A percentile compares a stretch with the other conserved stretches of the same genome.
These are phyloP conservation scores for Triangularia setosa DNA, from an alignment of 2,329 filamentous ascomycete species.

Conservation along the genomic window DNA sequence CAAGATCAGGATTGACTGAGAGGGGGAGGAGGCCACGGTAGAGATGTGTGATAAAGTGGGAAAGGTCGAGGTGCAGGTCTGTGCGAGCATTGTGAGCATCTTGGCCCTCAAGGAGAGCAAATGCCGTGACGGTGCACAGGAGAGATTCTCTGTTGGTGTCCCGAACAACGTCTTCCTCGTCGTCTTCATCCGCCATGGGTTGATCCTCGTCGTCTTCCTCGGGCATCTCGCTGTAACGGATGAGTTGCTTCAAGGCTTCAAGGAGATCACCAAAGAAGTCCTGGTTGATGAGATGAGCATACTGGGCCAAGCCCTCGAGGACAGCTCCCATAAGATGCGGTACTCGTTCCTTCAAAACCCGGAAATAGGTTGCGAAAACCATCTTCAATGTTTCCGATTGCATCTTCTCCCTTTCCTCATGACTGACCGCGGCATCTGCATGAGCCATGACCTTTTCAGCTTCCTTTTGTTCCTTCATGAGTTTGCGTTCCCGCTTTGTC, in stretches of 20 bases:
- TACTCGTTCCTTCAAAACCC: slow-evolving; percentile 78
- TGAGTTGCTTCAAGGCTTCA: slow-evolving; percentile 89
- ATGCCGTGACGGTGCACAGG: slow-evolving; percentile 92
- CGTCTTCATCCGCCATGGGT: slow-evolving; percentile 41
- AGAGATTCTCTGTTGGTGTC: slow-evolving; percentile 83
- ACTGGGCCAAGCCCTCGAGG: slow-evolving; percentile 88
- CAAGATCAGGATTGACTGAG: slow-evolving; percentile 78
- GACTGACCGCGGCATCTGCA: slow-evolving; percentile 83
- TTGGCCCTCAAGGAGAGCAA: slow-evolving; percentile 91
- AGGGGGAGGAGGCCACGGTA: slow-evolving; percentile 80
- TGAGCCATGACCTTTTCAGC: slow-evolving; percentile 91
- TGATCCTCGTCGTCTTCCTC: slow-evolving; percentile 44
- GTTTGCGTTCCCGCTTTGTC: slow-evolving; percentile 82
- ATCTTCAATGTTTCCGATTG: slow-evolving; percentile 94
- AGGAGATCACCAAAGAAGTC: slow-evolving; percentile 97
- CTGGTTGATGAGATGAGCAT: slow-evolving; percentile 95
- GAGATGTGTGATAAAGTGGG: slow-evolving; percentile 91
- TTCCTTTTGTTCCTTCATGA: slow-evolving; percentile 77
- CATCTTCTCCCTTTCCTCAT: slow-evolving; percentile 90
- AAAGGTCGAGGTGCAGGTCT: slow-evolving; percentile 81
- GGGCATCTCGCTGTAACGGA: slow-evolving; percentile 65
- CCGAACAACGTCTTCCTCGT: slow-evolving; percentile 48
- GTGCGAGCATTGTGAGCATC: slow-evolving; percentile 81
- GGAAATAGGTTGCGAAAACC: slow-evolving; percentile 93
- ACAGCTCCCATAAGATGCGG: slow-evolving; percentile 94